Evolutionary conservation across 352 stramenopile genomes (phyloP).

Genomic region (Pythium angustatum): DNA sequence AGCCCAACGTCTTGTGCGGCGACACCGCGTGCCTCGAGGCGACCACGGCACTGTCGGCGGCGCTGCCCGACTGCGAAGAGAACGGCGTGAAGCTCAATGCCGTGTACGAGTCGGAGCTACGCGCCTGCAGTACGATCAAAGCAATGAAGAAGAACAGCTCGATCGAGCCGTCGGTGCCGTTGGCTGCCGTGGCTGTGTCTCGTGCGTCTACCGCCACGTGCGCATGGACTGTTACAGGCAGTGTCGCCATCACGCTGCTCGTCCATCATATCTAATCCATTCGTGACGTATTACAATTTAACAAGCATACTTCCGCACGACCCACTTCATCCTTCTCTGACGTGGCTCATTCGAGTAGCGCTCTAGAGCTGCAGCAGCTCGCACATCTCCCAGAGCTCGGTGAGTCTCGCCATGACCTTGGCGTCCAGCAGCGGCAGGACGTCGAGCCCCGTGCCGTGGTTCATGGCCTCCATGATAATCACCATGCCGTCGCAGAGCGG

Average conservation of each 20-base stretch:
- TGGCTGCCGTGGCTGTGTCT: too few species aligned
- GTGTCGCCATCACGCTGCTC: too few species aligned
- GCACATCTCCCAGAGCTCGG: slow-evolving; percentile 30
- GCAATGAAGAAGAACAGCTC: too few species aligned
- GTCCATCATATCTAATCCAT: too few species aligned
- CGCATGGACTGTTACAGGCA: too few species aligned
- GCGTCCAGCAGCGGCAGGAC: slow-evolving; percentile 47
- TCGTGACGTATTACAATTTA: too few species aligned
- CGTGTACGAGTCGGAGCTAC: not conserved
- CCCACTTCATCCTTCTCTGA: not conserved
- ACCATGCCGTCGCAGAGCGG: slow-evolving; percentile 45
- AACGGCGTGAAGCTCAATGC: not conserved
- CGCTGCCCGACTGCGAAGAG: not conserved
- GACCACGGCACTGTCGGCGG: not conserved
- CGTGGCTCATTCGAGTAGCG: too few species aligned
- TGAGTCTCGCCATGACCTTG: slow-evolving; percentile 39
- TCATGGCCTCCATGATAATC: slow-evolving; percentile 50
- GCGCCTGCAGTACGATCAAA: not conserved
- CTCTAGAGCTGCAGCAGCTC: slow-evolving; percentile 11
- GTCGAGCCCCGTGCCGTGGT: slow-evolving; percentile 37
- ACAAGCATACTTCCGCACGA: too few species aligned
- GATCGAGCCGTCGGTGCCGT: too few species aligned
- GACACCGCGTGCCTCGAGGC: not conserved
- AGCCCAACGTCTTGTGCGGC: not conserved
- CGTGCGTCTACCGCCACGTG: too few species aligned